Evolutionary conservation across 208 protist species (phyloP), one percentile per base, ranked within the genome.

Genomic region (Angomonas ambiguus): DNA sequence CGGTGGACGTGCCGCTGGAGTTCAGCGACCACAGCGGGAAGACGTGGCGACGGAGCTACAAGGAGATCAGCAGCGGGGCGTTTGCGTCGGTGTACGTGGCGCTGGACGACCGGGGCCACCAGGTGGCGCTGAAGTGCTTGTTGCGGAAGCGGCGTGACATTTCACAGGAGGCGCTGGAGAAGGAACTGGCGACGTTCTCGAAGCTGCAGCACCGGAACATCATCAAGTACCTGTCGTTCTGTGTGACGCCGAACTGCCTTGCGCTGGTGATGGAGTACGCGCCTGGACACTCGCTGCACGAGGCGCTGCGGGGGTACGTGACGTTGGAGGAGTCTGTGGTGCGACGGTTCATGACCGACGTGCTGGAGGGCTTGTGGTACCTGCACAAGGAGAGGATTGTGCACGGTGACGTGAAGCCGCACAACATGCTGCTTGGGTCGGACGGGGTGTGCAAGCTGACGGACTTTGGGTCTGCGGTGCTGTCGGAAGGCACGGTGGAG

Each of bases 261-360:
- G 72, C 82, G 31, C 83, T 95, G 62, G 80, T 92, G 28, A 92
- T 95, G 85, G 86, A 95, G 64, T 93, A 88, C 72, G 83, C 92
- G 35, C 80, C 84, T 2, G 86, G 89, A 24, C 87, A 85, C 48
- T 91, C 87, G n/a, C 72, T 95, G 42, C 71, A 87, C 49, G 62
- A 68, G 24, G 76, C 92, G 58, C 77, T 91, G 27, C 74, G 83
- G 33, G 82, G 87, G 55, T 95, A 92, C 72, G 87, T 84, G 27
- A 69, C 72, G 24, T 64, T 95, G 20, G 67, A 72, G 38, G 42
- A 67, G 10, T 78, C 71, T 0, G 80, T 87, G 13, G 79, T 87
- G 38, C 79, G 82, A 4, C 83, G 90, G 22, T 89, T 87, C 60
- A 88, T 83, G 66, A 65, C 80, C 18, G 86, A 93, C 64, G 92